Evolutionary conservation across 2,329 filamentous ascomycete species (phyloP), one percentile per base, ranked within the genome.

Genomic region (Bipolaris cookei): DNA sequence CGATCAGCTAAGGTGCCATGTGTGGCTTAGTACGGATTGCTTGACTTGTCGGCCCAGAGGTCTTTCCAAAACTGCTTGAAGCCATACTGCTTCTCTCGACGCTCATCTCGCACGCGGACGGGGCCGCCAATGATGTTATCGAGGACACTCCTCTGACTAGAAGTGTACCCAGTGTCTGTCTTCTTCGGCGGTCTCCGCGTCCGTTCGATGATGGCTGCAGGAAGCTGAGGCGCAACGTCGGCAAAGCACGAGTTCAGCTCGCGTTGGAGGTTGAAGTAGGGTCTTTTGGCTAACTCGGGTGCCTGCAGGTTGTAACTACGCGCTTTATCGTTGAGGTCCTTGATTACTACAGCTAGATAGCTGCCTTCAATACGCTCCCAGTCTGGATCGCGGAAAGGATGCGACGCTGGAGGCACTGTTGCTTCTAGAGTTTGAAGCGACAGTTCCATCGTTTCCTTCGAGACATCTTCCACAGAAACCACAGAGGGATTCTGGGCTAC

Each of bases 231-330:
- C 6, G 94, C 94, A 1, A 96, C 88, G 58, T 97, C 93, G 0
- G 92, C 90, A 71, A 88, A 98, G 73, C 93, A 97, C 2, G 85
- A 82, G 28, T 83, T 83, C 14, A 98, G 82, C 77, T 99, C 95
- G 46, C 94, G 86, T 42, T 92, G 86, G 6, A 98, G 85, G 2
- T 83, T 88, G 71, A 92, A 92, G 76, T 98, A 98, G 0, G 94
- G 91, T 76, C 97, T 97, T 78, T 95, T 96, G 2, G 94, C 93
- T 1, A 97, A 83, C 52, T 92, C 89, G 0, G 95, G 95, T 0
- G 95, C 94, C 87, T 96, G 94, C 3, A 98, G 85, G 68, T 98
- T 98, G 80, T 99, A 99, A 13, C 90, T 90, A 23, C 95, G 86
- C 6, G 92, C 89, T 46, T 96, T 82, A 28, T 79, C 77, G 76